Base-by-base conservation (phyloP, 352 stramenopile species). In the Phytophthora nicotianae region DNA sequence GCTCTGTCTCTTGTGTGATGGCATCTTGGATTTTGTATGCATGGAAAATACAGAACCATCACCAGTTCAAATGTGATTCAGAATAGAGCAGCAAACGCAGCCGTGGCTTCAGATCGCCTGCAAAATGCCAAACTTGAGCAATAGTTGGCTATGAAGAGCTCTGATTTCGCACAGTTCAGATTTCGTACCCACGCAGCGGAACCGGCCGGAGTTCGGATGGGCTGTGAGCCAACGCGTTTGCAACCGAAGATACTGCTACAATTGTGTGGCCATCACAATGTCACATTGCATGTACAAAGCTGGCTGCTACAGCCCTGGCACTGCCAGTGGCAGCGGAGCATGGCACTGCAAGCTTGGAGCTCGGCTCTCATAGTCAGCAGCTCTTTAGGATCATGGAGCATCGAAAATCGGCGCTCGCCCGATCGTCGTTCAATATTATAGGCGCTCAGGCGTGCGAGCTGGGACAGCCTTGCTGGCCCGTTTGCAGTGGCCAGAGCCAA, bases 371-470 rank as follows among this genome's bases (percentile, higher is more conserved):
- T 7, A 19, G 35, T 17, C 46, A n/a, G 38, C 37, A 48, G 43
- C 55, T 33, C 43, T 55, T n/a, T 48, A 47, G 33, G 42, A 38
- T 48, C 54, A 21, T 13, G 37, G 17, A 23, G 32, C 19, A 45
- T 62, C 43, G 54, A 52, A 50, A 52, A 37, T 58, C 38, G 23
- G 27, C 20, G 46, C 14, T 62, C 45, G 55, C 46, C 33, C 11
- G 26, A 59, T 58, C 54, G 56, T 59, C 55, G 57, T 45, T 35
- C 48, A 47, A 51, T 62, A n/a, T n/a, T n/a, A 67, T 67, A 67
- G 59, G 59, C 42, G 50, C 42, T 29, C 9, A 19, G 20, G 58
- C 58, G 60, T 68, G 60, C 60, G 60, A 55, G 59, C 47, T 66
- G 50, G 58, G 60, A 68, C 60, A 68, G 60, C 46, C 60, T 58